Percentiles rank a stretch among this genome's conserved stretches.
These are phyloP conservation scores for Crotalaria pallida DNA, from an alignment of 306 rosid genomes.

Conservation along the genomic window DNA sequence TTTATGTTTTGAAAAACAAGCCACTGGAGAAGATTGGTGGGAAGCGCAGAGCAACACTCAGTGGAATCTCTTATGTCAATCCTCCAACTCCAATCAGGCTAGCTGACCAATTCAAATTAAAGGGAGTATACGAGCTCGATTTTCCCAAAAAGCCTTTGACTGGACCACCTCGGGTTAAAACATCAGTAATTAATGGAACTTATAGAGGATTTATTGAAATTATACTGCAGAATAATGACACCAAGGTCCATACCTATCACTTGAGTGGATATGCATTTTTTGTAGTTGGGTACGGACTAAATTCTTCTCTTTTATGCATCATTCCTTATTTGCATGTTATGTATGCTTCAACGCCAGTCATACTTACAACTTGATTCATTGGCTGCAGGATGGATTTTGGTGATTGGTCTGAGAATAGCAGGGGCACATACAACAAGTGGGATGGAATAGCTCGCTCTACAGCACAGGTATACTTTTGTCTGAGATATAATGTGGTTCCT, in stretches of 20 bases:
- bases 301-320: slow-evolving; percentile 9
- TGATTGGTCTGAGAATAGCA: slow-evolving; percentile 91
- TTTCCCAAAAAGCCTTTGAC: slow-evolving; percentile 75
- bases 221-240: slow-evolving; percentile 83
- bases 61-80: slow-evolving; percentile 69
- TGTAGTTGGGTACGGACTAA: slow-evolving; percentile 66
- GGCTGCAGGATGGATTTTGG: slow-evolving; percentile 89
- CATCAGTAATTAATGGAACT: slow-evolving; percentile 86
- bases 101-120: slow-evolving; percentile 69
- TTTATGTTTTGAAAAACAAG: slow-evolving; percentile 71
- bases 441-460: slow-evolving; percentile 95
- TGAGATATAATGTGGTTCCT: background rate
- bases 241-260: slow-evolving; percentile 89
- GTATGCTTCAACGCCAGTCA: background rate
- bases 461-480: slow-evolving; percentile 52
- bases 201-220: slow-evolving; percentile 91
- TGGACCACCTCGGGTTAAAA: slow-evolving; percentile 56
- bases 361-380: slow-evolving; percentile 13
- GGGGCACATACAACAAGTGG: slow-evolving; percentile 97
- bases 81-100: slow-evolving; percentile 88
- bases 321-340: background rate
- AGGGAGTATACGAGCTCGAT: slow-evolving; percentile 79
- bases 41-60: slow-evolving; percentile 62
- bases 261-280: slow-evolving; percentile 88
- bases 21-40: slow-evolving; percentile 62